Base-by-base conservation (phyloP, 257 asterid genomes). In the Gardenia jasminoides region DNA sequence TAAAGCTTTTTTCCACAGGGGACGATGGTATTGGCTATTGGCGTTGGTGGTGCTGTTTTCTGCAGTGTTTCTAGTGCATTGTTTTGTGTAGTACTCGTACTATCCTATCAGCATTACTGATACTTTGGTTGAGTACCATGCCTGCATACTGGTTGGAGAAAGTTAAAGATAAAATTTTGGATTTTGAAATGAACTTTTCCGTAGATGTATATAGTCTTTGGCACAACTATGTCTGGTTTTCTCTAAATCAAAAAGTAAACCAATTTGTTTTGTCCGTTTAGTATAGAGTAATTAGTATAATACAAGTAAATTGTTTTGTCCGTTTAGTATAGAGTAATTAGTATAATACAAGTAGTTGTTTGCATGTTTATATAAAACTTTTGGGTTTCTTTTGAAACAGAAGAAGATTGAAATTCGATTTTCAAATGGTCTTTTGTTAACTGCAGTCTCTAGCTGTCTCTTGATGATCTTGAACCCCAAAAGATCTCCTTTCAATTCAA, bases 1-100 rank as follows among this genome's bases (percentile, higher is more conserved):
- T 47, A 79, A 79, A 64, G 82, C 66, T 36, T 64, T 33, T 76
- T 76, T 58, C 58, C 58, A 52, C 6, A 52, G 22, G 20, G 58
- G 58, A 52, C 15, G 58, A 52, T 13, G 6, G 1, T 56, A 58
- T 58, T 22, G 65, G 65, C 24, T 22, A 3, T 7, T 67, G n/a
- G 68, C 43, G 41, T 10, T 44, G 62, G 62, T 61, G 24, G 52
- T 81, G 56, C 36, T 64, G 22, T 48, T 56, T 80, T 67, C 52
- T 44, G 28, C 75, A n/a, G 41, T 31, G 71, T 52, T 58, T 68
- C 50, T 36, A 43, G 47, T 22, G 46, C 69, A 33, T 31, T 33
- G 9, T 28, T 39, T 48, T 48, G 44, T 73, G 26, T 9, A 52
- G 41, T 50, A 28, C 6, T 46, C 0, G 10, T 58, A 24, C 26